Conservation (phyloP, 2,329 filamentous ascomycete species). For the Fusarium sp. region DNA sequence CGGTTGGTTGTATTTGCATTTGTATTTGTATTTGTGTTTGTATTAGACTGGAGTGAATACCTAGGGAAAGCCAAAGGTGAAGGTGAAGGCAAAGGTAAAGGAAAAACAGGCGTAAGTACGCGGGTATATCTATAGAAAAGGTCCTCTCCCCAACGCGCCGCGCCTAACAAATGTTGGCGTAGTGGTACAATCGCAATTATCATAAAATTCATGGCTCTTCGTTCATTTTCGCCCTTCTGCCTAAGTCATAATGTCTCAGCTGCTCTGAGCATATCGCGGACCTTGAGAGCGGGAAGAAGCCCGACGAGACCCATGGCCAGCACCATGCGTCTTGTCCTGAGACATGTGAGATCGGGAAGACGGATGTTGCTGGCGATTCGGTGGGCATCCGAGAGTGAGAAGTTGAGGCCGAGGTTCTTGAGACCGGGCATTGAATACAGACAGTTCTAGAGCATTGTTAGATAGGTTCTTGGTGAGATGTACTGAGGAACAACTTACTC, state of each 20-base stretch:
- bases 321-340: slow-evolving; percentile 44
- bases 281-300: slow-evolving; percentile 36
- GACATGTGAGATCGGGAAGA: slow-evolving; percentile 38
- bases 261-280: slow-evolving; percentile 30
- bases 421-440: slow-evolving; percentile 29
- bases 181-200: slow-evolving; percentile 32
- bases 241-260: slow-evolving; percentile 39
- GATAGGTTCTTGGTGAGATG: background rate
- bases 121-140: slow-evolving; percentile 42
- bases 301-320: slow-evolving; percentile 46
- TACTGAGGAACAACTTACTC: slow-evolving; percentile 22
- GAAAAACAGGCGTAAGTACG: slow-evolving; percentile 30
- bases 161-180: background rate
- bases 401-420: slow-evolving; percentile 29
- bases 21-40: background rate
- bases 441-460: slow-evolving; percentile 27
- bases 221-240: background rate
- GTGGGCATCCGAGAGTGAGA: slow-evolving; percentile 31
- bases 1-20: slow-evolving; percentile 26
- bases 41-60: slow-evolving; percentile 21
- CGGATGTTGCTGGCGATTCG: slow-evolving; percentile 29
- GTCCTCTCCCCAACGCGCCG: slow-evolving; percentile 34
- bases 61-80: background rate
- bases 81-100: slow-evolving; percentile 19
- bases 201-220: slow-evolving; percentile 4